Conservation (phyloP, 2,329 filamentous ascomycete species). For the Aspergillus ochraceus region DNA sequence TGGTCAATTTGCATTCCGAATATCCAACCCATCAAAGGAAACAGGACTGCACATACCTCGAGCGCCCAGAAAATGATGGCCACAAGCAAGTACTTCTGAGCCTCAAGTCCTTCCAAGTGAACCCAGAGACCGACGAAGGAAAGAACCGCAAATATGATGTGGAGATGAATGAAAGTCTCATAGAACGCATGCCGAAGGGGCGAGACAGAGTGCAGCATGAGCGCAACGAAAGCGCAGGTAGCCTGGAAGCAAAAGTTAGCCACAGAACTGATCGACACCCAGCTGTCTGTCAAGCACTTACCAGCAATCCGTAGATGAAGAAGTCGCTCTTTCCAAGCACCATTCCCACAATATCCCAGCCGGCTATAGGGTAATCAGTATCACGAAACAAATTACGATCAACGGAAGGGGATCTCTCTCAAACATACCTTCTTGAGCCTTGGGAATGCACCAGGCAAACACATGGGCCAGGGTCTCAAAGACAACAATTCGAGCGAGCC, state of each 20-base stretch:
- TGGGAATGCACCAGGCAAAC: constrained; percentile 71
- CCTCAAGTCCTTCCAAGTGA: constrained; percentile 70
- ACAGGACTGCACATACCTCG: constrained; percentile 49
- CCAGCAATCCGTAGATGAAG: constrained; percentile 45
- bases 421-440: constrained; percentile 45
- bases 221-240: constrained; percentile 59
- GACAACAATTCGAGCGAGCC: constrained; percentile 72
- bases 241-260: constrained; percentile 26
- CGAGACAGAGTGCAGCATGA: constrained; percentile 71
- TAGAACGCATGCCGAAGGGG: constrained; percentile 92
- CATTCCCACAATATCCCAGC: constrained; percentile 38
- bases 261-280: not conserved
- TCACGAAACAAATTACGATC: not conserved
- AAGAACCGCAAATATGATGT: constrained; percentile 73
- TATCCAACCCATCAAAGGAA: not conserved
- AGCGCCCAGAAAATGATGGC: constrained; percentile 74
- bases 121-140: constrained; percentile 72
- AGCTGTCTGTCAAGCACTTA: constrained; percentile 26
- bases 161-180: constrained; percentile 88
- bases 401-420: too few relatives aligned
- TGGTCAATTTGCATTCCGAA: constrained; percentile 13
- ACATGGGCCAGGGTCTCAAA: constrained; percentile 70
- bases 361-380: constrained; percentile 52
- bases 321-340: constrained; percentile 34
- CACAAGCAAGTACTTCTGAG: constrained; percentile 72